Evolutionary conservation across 2,329 filamentous ascomycete species (phyloP).

Genomic region (Aotearoamyces nothofagi): DNA sequence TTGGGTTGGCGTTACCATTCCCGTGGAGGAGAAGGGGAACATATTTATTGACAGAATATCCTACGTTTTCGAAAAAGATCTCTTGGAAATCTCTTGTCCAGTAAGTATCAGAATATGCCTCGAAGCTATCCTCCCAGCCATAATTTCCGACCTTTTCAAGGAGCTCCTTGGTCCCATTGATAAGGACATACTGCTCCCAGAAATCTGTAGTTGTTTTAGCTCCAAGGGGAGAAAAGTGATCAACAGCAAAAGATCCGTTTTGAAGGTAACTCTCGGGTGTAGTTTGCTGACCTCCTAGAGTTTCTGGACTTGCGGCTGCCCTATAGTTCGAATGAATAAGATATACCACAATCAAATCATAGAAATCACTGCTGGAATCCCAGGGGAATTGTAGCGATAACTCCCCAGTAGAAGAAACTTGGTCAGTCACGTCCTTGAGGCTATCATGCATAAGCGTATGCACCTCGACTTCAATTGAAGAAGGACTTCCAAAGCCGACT

Average conservation of each 20-base stretch:
- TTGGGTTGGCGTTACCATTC: not conserved
- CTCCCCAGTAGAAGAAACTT: too few species aligned
- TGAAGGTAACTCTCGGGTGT: conserved; percentile 12
- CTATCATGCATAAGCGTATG: too few species aligned
- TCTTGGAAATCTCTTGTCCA: conserved; percentile 21
- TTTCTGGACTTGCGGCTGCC: conserved; percentile 13
- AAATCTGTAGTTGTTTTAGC: conserved; percentile 21
- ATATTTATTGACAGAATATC: conserved; percentile 19
- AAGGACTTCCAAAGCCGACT: too few species aligned
- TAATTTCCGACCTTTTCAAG: conserved; percentile 20
- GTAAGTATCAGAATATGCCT: conserved; percentile 13
- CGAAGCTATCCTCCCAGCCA: conserved; percentile 19
- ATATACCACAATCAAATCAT: conserved; percentile 3
- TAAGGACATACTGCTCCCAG: conserved; percentile 22
- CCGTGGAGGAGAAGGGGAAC: conserved; percentile 18
- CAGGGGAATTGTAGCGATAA: not conserved
- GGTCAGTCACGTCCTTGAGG: too few species aligned
- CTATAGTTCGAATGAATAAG: conserved; percentile 1
- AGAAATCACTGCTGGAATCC: not conserved
- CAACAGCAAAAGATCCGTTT: conserved; percentile 22
- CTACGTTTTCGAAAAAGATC: conserved; percentile 16
- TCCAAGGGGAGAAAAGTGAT: conserved; percentile 22
- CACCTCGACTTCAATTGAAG: too few species aligned
- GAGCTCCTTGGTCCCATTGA: conserved; percentile 15
- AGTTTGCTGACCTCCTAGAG: conserved; percentile 15